Conservation (phyloP, 495 filamentous ascomycete genomes). For the Podospora appendiculata region DNA sequence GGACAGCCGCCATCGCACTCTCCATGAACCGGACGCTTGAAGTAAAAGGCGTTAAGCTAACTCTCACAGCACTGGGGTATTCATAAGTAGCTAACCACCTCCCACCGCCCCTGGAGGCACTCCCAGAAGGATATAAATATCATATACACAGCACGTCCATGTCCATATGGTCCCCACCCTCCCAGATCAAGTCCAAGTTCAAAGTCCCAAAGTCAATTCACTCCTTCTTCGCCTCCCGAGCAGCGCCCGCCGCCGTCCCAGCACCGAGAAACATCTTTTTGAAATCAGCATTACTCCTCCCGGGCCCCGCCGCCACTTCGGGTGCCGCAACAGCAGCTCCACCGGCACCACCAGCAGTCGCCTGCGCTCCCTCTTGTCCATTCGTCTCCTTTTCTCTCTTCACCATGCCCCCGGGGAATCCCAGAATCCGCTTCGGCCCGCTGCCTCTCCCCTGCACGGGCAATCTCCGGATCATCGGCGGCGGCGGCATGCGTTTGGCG, state of each 20-base stretch:
- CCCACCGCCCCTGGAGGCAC: too few relatives aligned
- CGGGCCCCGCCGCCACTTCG: slow-evolving; percentile 12
- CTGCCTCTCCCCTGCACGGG: slow-evolving; percentile 49
- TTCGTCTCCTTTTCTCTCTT: slow-evolving; percentile 29
- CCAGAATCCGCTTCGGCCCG: slow-evolving; percentile 45
- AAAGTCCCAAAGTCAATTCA: not conserved
- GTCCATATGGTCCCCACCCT: too few relatives aligned
- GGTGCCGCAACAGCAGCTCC: slow-evolving; percentile 14
- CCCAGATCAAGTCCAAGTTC: too few relatives aligned
- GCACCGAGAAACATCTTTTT: slow-evolving; percentile 11
- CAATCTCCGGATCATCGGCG: slow-evolving; percentile 50
- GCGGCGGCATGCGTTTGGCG: slow-evolving; percentile 39
- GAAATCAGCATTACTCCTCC: slow-evolving; percentile 61
- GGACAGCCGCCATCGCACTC: too few relatives aligned
- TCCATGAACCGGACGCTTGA: too few relatives aligned
- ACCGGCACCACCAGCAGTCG: slow-evolving; percentile 4
- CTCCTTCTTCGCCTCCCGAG: not conserved
- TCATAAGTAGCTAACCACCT: too few relatives aligned
- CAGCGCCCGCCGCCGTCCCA: not conserved
- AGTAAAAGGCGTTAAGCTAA: too few relatives aligned
- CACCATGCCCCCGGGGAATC: slow-evolving; percentile 30
- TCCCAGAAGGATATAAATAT: too few relatives aligned
- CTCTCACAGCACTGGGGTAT: too few relatives aligned
- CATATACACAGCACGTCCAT: too few relatives aligned
- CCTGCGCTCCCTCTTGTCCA: slow-evolving; percentile 5